A percentile compares a stretch with the other conserved stretches of the same genome.
phyloP scores from a whole-genome alignment of 2,329 filamentous ascomycete species.

The Epichloe brachyelytri region DNA sequence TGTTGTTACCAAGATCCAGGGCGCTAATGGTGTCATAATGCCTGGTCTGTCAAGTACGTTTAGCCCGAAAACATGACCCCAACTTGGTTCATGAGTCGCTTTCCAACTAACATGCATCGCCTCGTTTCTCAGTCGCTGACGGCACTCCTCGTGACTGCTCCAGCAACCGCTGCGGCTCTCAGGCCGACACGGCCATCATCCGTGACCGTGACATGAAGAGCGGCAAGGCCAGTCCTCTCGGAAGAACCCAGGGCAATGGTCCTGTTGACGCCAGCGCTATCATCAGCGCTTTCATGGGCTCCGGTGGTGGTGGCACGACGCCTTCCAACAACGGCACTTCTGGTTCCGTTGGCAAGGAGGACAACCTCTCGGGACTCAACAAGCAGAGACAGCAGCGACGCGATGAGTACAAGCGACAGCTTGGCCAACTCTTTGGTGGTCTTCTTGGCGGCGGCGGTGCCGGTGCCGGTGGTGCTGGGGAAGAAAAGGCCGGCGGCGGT shows the following conservation, averaged over 20 bases:
- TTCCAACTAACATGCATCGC: conserved; percentile 3
- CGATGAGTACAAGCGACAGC: conserved; percentile 15
- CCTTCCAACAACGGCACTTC: conserved; percentile 27
- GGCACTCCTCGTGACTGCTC: conserved; percentile 57
- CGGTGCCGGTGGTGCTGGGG: not conserved
- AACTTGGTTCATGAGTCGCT: not conserved
- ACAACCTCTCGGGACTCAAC: conserved; percentile 23
- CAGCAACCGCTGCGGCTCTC: conserved; percentile 47
- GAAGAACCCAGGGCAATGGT: conserved; percentile 47
- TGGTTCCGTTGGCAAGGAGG: conserved; percentile 28
- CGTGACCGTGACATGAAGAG: conserved; percentile 44
- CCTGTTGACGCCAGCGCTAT: conserved; percentile 44
- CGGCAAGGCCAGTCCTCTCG: conserved; percentile 42
- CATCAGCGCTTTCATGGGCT: conserved; percentile 47
- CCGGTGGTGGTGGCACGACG: conserved; percentile 13
- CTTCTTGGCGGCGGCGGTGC: conserved; percentile 1
- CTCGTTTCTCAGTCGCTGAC: conserved; percentile 35
- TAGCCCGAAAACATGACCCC: not conserved
- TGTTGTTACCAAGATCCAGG: conserved; percentile 40
- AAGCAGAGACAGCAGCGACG: conserved; percentile 8
- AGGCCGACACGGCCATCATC: conserved; percentile 60
- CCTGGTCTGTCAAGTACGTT: conserved; percentile 34
- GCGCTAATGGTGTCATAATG: conserved; percentile 50
- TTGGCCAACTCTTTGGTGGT: conserved; percentile 20
- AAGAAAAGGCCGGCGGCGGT: not conserved